Evolutionary conservation across 2,329 filamentous ascomycete genomes (phyloP).

Genomic region (Pestalotiopsis sp.): DNA sequence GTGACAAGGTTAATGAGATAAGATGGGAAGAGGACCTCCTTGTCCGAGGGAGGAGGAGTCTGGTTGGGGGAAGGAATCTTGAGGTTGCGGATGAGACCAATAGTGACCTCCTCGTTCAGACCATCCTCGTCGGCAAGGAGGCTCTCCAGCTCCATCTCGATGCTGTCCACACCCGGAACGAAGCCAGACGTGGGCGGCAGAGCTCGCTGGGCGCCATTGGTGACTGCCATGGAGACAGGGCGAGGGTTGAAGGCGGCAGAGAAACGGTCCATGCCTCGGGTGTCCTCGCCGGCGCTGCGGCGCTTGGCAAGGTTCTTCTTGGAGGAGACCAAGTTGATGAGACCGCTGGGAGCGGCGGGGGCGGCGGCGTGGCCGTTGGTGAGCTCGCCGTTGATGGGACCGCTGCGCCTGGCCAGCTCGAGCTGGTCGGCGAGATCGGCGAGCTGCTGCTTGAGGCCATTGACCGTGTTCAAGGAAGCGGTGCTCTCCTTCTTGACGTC

Average conservation of each 20-base stretch:
- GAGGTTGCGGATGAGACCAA: conserved; percentile 93
- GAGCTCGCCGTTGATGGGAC: conserved; percentile 70
- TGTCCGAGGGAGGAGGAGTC: conserved; percentile 89
- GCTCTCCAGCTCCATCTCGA: conserved; percentile 92
- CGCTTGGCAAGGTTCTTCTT: conserved; percentile 85
- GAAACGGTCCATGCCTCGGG: conserved; percentile 83
- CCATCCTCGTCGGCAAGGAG: conserved; percentile 93
- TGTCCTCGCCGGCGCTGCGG: conserved; percentile 85
- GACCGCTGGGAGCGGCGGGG: conserved; percentile 61
- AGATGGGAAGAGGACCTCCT: conserved; percentile 97
- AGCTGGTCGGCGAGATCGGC: conserved; percentile 89
- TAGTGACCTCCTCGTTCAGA: conserved; percentile 93
- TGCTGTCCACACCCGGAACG: conserved; percentile 79
- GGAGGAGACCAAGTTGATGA: conserved; percentile 95
- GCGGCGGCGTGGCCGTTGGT: conserved; percentile 62
- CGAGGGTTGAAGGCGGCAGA: conserved; percentile 91
- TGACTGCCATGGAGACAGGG: conserved; percentile 92
- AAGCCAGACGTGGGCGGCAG: conserved; percentile 66
- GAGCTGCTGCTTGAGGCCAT: conserved; percentile 82
- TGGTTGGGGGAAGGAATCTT: conserved; percentile 91
- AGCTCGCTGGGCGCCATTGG: conserved; percentile 65
- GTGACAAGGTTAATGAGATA: conserved; percentile 99
- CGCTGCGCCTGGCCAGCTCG: conserved; percentile 78
- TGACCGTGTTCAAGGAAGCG: conserved; percentile 81
- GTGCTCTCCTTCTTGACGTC: conserved; percentile 72